Base-by-base conservation (phyloP, 2,329 filamentous ascomycete genomes). In the Lasiodiplodia citricola region DNA sequence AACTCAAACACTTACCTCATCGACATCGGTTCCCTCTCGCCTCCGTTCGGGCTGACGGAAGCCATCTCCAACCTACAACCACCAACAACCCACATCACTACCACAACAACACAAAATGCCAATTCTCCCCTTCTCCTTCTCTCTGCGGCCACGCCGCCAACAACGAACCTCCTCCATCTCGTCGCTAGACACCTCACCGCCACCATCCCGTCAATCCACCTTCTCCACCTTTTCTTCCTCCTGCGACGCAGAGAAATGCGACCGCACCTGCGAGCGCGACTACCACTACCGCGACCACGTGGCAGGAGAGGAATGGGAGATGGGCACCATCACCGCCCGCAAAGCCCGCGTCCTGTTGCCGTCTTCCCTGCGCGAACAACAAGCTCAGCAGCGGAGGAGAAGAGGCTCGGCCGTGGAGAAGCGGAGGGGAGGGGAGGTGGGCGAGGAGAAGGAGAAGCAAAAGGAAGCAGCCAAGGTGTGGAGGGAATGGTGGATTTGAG, bases 401-500 rank as follows among this genome's bases (percentile, higher is more conserved):
- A n/a, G 44, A 35, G 31, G 31, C 2, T 35, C 28, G 41, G 3
- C 18, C 13, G 38, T 25, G 31, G 21, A 31, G 35, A 21, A 7
- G 50, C 8, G 38, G 4, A 2, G 2, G 13, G 13, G 2, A n/a
- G 56, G 4, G 28, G 13, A 47, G 23, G 2, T 6, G 2, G 50
- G 8, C 2, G 16, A 28, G 47, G 60, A 31, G 13, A 18, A 11
- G 3, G 7, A 35, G 7, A 35, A 35, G 31, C 31, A 35, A 35
- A 35, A 35, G 31, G 60, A 64, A 21, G 28, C 60, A 4, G 60
- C 35, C 28, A 50, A 31, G 28, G 23, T 64, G 16, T 64, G 60
- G 60, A 64, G 28, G 47, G 60, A 64, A 31, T 64, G 44, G 44
- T 64, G 60, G 60, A 64, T 64, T n/a, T 64, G 60, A 64, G 6